phyloP scores from a whole-genome alignment of 371 early-diverging fungal species.

The Lichtheimia ramosa region DNA sequence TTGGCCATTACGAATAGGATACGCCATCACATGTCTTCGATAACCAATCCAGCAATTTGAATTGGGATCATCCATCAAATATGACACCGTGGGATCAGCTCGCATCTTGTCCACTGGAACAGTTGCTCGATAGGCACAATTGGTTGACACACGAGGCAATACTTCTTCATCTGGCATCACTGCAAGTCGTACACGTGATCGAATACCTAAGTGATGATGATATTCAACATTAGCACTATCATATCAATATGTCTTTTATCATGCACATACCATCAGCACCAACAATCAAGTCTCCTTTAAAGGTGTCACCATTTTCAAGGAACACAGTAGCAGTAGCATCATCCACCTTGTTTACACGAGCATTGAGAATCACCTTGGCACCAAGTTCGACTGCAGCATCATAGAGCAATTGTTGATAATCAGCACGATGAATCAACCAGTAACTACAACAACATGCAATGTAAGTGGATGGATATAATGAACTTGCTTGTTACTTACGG shows the following conservation, averaged over 20 bases:
- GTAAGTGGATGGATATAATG: too few species aligned
- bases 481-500: constrained; percentile 18
- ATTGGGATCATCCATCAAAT: constrained; percentile 27
- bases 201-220: constrained; percentile 19
- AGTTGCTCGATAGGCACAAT: constrained; percentile 34
- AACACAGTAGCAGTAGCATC: constrained; percentile 15
- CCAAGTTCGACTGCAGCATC: constrained; percentile 22
- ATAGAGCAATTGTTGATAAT: constrained; percentile 21
- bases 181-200: constrained; percentile 22
- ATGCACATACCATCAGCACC: constrained; percentile 25
- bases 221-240: neutral
- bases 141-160: constrained; percentile 20
- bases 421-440: constrained; percentile 27
- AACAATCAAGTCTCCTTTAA: constrained; percentile 22
- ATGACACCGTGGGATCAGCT: constrained; percentile 23
- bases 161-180: constrained; percentile 26
- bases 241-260: neutral
- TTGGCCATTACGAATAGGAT: constrained; percentile 27
- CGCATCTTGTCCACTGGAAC: constrained; percentile 22
- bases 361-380: constrained; percentile 18
- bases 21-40: constrained; percentile 27
- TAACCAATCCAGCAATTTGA: constrained; percentile 35
- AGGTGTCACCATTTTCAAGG: constrained; percentile 12
- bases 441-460: constrained; percentile 8
- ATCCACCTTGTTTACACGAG: constrained; percentile 19